Evolutionary conservation across 192 early-diverging fungal species (phyloP).

Genomic region (Haplosporangium gracile): DNA sequence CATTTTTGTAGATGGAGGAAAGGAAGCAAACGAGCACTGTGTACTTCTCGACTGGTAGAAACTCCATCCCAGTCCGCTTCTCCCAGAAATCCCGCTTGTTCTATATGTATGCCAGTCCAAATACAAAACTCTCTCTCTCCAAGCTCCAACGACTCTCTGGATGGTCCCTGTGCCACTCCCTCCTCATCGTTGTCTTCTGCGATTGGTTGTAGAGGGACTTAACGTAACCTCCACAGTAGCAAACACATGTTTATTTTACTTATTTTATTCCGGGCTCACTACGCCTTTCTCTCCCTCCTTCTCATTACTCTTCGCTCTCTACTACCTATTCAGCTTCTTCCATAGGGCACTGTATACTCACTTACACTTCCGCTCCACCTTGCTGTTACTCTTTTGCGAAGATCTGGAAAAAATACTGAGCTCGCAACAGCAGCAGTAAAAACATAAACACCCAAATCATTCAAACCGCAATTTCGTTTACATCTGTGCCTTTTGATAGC

Average conservation of each 20-base stretch:
- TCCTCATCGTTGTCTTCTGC: conserved; percentile 1
- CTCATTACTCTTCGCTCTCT: neutral
- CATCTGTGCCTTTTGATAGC: neutral
- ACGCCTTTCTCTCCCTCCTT: neutral
- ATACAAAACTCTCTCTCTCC: conserved; percentile 2
- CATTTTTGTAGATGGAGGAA: conserved; percentile 5
- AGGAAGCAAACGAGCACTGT: no score
- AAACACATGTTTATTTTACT: neutral
- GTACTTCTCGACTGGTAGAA: conserved; percentile 4
- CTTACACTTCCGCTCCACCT: neutral
- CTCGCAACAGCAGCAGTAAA: neutral
- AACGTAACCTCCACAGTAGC: conserved; percentile 4
- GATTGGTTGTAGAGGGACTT: neutral
- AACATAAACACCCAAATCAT: neutral
- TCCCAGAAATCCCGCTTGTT: conserved; percentile 1
- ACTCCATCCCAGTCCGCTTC: neutral
- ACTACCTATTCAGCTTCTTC: neutral
- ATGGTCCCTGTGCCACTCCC: neutral
- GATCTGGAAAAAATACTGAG: neutral
- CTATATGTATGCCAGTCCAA: neutral
- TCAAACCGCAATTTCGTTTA: neutral
- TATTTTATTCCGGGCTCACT: neutral
- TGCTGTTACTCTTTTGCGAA: neutral
- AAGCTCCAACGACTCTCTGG: conserved; percentile 7
- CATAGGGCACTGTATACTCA: neutral